Conservation (phyloP, 2,329 filamentous ascomycete species). For the Aureobasidium sp. region DNA sequence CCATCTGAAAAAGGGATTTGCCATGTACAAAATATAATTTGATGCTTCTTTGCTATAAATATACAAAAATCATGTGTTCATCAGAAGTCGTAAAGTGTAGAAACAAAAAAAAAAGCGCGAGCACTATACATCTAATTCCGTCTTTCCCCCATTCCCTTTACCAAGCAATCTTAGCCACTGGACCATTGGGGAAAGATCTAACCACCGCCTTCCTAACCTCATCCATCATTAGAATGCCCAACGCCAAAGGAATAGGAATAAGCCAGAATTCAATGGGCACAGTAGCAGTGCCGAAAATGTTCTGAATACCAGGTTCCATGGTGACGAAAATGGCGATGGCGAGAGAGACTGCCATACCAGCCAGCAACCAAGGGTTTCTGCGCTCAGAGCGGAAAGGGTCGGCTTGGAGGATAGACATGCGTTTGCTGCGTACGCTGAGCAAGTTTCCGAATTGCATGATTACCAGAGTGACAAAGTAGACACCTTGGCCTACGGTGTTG, state of each 20-base stretch:
- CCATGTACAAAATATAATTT: too few relatives aligned
- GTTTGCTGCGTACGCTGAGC: conserved; percentile 42
- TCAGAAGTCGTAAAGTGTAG: background rate
- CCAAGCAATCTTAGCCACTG: conserved; percentile 44
- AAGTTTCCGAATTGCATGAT: conserved; percentile 49
- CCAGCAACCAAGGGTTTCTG: conserved; percentile 44
- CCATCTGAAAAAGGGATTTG: too few relatives aligned
- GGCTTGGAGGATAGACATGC: conserved; percentile 44
- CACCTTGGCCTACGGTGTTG: conserved; percentile 42
- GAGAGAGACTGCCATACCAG: conserved; percentile 39
- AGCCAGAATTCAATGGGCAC: conserved; percentile 47
- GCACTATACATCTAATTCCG: background rate
- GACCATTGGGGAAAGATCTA: conserved; percentile 36
- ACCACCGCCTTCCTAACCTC: conserved; percentile 46
- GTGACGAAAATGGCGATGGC: conserved; percentile 47
- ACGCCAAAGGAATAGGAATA: conserved; percentile 41
- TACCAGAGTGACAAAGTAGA: conserved; percentile 48
- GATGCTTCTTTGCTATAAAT: too few relatives aligned
- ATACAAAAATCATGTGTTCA: background rate
- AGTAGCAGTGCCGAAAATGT: conserved; percentile 39
- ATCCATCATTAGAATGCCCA: conserved; percentile 45
- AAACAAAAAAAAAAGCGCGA: background rate
- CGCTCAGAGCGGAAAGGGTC: conserved; percentile 37
- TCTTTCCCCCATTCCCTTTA: conserved; percentile 17
- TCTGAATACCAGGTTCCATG: conserved; percentile 42